Evolutionary conservation across 306 rosid species (phyloP).

Genomic region (Alnus glutinosa): DNA sequence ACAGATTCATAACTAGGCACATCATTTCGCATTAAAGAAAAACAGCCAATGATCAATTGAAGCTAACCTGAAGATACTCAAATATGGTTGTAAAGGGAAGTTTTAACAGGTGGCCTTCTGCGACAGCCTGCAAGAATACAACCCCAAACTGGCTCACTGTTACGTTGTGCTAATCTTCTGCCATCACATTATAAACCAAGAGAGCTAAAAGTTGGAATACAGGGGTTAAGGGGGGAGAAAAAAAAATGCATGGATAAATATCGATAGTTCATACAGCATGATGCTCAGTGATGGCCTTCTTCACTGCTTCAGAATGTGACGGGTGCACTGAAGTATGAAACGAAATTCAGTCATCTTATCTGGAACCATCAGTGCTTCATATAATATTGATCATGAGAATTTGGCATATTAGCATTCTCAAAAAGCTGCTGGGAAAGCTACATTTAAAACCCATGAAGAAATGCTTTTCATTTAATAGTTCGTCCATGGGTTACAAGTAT

Average conservation of each 20-base stretch:
- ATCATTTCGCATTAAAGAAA: slow-evolving; percentile 21
- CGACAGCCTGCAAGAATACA: slow-evolving; percentile 65
- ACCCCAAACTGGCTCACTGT: slow-evolving; percentile 20
- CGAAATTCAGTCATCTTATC: slow-evolving; percentile 35
- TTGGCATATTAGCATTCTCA: slow-evolving; percentile 2
- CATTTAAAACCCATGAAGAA: background rate
- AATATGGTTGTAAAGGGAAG: slow-evolving; percentile 83
- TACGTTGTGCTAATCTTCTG: slow-evolving; percentile 19
- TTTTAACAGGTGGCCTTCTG: slow-evolving; percentile 62
- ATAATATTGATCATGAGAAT: slow-evolving; percentile 11
- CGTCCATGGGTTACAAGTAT: slow-evolving; percentile 12
- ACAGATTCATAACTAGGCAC: background rate
- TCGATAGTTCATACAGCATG: slow-evolving; percentile 60
- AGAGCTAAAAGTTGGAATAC: slow-evolving; percentile 16
- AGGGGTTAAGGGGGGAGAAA: slow-evolving; percentile 3
- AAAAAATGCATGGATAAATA: slow-evolving; percentile 22
- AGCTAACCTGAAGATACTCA: slow-evolving; percentile 95
- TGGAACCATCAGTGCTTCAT: slow-evolving; percentile 13
- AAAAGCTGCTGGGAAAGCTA: slow-evolving; percentile 4
- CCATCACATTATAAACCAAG: slow-evolving; percentile 9
- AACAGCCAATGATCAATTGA: slow-evolving; percentile 7
- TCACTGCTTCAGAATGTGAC: slow-evolving; percentile 72
- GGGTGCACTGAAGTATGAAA: slow-evolving; percentile 54
- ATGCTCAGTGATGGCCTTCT: slow-evolving; percentile 60
- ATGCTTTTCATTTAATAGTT: background rate